These are phyloP conservation scores for Pseudotulostoma volvatum DNA, from an alignment of 495 filamentous ascomycete species.

Conservation along the genomic window DNA sequence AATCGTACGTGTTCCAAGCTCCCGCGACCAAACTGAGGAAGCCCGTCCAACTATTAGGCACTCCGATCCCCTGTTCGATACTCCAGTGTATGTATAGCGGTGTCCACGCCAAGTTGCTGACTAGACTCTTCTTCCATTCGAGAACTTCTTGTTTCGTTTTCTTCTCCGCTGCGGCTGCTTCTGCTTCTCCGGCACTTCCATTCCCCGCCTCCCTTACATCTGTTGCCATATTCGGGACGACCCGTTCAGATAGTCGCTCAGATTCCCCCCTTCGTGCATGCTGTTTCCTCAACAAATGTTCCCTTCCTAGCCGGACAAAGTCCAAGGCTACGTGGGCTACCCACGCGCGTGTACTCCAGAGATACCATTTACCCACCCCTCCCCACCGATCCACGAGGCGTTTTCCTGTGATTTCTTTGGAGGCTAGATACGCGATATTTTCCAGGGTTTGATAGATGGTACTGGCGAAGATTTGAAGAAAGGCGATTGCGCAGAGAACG, in stretches of 20 bases:
- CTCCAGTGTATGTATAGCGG: constrained; percentile 69
- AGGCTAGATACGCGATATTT: constrained; percentile 64
- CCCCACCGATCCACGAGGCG: constrained; percentile 40
- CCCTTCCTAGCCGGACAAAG: constrained; percentile 44
- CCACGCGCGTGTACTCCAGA: constrained; percentile 73
- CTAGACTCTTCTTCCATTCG: constrained; percentile 30
- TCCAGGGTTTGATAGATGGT: constrained; percentile 62
- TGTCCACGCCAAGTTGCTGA: constrained; percentile 39
- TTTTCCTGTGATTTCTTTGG: constrained; percentile 35
- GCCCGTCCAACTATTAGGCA: constrained; percentile 49
- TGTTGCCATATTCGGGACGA: constrained; percentile 12
- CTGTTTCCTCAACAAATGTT: constrained; percentile 25
- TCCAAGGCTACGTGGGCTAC: constrained; percentile 60
- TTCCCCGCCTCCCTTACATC: too few relatives aligned
- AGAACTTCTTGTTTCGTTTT: too few relatives aligned
- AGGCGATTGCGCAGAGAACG: constrained; percentile 35
- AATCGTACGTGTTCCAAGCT: constrained; percentile 23
- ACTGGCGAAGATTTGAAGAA: constrained; percentile 50
- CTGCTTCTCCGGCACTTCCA: constrained; percentile 23
- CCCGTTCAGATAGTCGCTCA: constrained; percentile 9
- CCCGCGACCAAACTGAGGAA: constrained; percentile 46
- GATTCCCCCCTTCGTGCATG: constrained; percentile 10
- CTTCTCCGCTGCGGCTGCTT: constrained; percentile 24
- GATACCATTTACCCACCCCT: constrained; percentile 36
- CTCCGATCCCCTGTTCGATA: constrained; percentile 51